Percentiles rank a stretch among this genome's conserved stretches.
Conservation (phyloP, 1,284 basidiomycete genomes). For the Pascua guehoae region DNA sequence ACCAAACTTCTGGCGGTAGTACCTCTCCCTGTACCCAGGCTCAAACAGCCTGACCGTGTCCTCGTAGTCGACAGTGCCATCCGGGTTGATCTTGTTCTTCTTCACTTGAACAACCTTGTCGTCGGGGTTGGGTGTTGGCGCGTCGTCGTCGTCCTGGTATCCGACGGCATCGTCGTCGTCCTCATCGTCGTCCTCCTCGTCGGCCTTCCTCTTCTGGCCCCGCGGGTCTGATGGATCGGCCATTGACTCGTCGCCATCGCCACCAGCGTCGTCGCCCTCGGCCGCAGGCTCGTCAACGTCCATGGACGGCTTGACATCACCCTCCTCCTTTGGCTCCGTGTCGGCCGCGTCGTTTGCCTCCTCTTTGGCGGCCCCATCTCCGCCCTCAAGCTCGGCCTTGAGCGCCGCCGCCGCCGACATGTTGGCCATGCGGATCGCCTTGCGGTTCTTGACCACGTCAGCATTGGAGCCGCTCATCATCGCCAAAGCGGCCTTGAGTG, state of each 20-base stretch:
- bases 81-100: constrained; percentile 70
- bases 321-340: constrained; percentile 8
- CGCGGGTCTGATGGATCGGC: background rate
- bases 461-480: constrained; percentile 62
- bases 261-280: constrained; percentile 24
- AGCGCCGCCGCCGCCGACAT: constrained; percentile 90
- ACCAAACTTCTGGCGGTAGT: constrained; percentile 92
- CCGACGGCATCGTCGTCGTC: constrained; percentile 34
- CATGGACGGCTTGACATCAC: constrained; percentile 34
- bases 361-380: constrained; percentile 16
- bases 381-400: constrained; percentile 79
- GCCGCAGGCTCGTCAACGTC: constrained; percentile 46
- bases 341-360: constrained; percentile 4
- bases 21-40: constrained; percentile 89
- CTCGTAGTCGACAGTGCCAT: constrained; percentile 65
- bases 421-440: constrained; percentile 89
- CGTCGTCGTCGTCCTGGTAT: constrained; percentile 49
- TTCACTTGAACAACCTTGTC: constrained; percentile 52
- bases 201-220: constrained; percentile 67
- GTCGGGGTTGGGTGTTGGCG: constrained; percentile 39
- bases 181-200: constrained; percentile 49
- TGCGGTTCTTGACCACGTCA: constrained; percentile 81
- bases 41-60: constrained; percentile 95
- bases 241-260: constrained; percentile 11
- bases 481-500: constrained; percentile 55